phyloP scores from a whole-genome alignment of 306 rosid genomes.

The Dryas alaskensis region DNA sequence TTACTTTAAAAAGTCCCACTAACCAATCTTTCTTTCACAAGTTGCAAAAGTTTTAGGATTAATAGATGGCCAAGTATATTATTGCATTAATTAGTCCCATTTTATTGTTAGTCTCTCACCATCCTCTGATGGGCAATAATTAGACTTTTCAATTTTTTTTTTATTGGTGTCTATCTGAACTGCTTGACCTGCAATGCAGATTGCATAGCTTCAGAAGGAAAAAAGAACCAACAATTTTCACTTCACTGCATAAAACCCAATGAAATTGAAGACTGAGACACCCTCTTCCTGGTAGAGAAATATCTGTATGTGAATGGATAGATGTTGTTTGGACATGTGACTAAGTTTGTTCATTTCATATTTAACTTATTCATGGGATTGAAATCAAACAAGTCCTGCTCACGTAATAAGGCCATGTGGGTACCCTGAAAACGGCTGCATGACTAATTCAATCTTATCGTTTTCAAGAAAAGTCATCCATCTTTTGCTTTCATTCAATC shows the following conservation, averaged over 20 bases:
- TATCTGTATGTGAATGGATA: slow-evolving; percentile 16
- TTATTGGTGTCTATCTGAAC: slow-evolving; percentile 33
- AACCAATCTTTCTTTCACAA: slow-evolving; percentile 22
- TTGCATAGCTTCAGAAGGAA: no score
- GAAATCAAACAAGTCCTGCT: slow-evolving; percentile 24
- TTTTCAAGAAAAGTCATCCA: slow-evolving; percentile 22
- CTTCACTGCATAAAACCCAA: no score
- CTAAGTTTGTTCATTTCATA: slow-evolving; percentile 30
- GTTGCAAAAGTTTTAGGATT: slow-evolving; percentile 25
- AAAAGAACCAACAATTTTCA: no score
- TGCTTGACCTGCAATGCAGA: slow-evolving; percentile 18
- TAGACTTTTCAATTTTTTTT: slow-evolving; percentile 10
- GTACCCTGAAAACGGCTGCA: slow-evolving; percentile 24
- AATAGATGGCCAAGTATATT: slow-evolving; percentile 30
- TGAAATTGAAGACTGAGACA: no score
- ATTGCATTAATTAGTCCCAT: slow-evolving; percentile 27
- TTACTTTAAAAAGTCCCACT: slow-evolving; percentile 27
- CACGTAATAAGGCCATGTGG: slow-evolving; percentile 34
- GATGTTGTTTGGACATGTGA: slow-evolving; percentile 3
- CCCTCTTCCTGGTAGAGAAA: no score
- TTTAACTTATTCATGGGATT: slow-evolving; percentile 29
- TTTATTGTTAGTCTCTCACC: slow-evolving; percentile 19
- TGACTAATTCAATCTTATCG: slow-evolving; percentile 32
- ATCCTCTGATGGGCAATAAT: slow-evolving; percentile 20
- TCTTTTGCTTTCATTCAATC: slow-evolving; percentile 24